These are phyloP conservation scores for Scheffersomyces illinoinensis DNA, from an alignment of 1,139 yeast genomes.

Conservation along the genomic window DNA sequence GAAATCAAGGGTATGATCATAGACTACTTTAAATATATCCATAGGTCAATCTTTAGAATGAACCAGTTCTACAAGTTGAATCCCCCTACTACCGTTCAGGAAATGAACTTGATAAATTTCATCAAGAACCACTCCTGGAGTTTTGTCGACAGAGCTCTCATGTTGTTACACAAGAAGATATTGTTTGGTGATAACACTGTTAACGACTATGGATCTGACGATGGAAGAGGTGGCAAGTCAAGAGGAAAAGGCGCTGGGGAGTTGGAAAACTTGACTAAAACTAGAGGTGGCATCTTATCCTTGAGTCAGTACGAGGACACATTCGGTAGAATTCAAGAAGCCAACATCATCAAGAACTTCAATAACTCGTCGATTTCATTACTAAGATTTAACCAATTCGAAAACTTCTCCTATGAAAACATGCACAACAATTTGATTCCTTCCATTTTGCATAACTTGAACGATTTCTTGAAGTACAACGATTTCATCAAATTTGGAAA, in stretches of 20 bases:
- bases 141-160: constrained; percentile 57
- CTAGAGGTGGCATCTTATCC: constrained; percentile 29
- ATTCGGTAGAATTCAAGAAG: constrained; percentile 40
- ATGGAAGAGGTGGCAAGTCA: background rate
- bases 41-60: constrained; percentile 37
- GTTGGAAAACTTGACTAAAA: constrained; percentile 6
- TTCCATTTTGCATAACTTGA: constrained; percentile 56
- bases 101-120: constrained; percentile 48
- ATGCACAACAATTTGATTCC: constrained; percentile 56
- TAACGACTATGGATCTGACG: background rate
- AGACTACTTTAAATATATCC: constrained; percentile 50
- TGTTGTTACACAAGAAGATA: constrained; percentile 57
- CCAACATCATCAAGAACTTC: constrained; percentile 39
- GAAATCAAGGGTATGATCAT: constrained; percentile 49
- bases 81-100: constrained; percentile 34
- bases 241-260: background rate
- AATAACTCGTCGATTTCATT: constrained; percentile 37
- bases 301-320: constrained; percentile 44
- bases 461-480: constrained; percentile 51
- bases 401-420: constrained; percentile 48
- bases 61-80: constrained; percentile 14
- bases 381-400: constrained; percentile 34
- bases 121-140: constrained; percentile 52
- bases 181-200: constrained; percentile 29
- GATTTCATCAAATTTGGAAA: constrained; percentile 50